Base-by-base conservation (phyloP, 108 stramenopile genomes). In the Fragilaria radians region DNA sequence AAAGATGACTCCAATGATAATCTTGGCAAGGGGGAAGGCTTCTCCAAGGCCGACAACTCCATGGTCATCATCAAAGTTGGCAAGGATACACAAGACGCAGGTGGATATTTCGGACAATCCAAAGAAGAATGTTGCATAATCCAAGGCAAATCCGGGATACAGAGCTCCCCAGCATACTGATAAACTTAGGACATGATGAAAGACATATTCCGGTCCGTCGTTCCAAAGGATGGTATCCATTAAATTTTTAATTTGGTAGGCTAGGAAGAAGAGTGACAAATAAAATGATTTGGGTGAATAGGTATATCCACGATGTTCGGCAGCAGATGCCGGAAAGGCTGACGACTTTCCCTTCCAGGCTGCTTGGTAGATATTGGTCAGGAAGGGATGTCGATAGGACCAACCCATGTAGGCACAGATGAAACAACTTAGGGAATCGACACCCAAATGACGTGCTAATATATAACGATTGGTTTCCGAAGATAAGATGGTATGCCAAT, bases 211-310 rank as follows among this genome's bases (percentile, higher is more conserved):
- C 23, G 71, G 63, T 21, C 92, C 92, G 55, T 93, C 92, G 46
- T 77, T 67, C 92, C 92, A 93, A 26, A 78, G 61, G 24, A 90
- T 71, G 11, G 78, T 77, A 70, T 93, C 92, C 56, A 74, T 78
- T 53, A 86, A 63, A 52, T 93, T 93, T 66, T 93, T 93, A 32
- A 86, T 49, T 62, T 93, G 92, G 69, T 88, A 92, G 11, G 71
- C 74, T 28, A 88, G 73, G 62, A 88, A 92, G 45, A 86, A 73
- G 3, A 79, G 28, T 4, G 57, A 25, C 7, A 92, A 33, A 1
- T 79, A 77, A 7, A 77, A 66, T 21, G 59, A 61, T 65, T 67
- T 77, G 2, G 86, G 86, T 45, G 82, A 73, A 49, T 80, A 85
- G 7, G 70, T 59, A 49, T 78, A 90, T 19, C 87, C 48, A 30